Conservation (phyloP, 305 asterid species). For the Nicotiana rustica region DNA sequence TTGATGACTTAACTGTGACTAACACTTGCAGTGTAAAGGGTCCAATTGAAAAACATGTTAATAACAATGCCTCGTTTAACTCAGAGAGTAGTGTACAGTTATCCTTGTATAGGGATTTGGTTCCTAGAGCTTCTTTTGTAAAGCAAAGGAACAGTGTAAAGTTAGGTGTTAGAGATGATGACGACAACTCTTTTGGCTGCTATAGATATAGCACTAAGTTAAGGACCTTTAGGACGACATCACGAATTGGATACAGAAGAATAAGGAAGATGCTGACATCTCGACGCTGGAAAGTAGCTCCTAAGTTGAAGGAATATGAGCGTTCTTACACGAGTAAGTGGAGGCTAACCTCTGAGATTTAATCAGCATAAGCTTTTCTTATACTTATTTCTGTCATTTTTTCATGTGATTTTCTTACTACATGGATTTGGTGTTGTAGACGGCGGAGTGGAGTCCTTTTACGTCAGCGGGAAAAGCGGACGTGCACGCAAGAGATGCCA, state of each 20-base stretch:
- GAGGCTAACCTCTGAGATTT: conserved; percentile 34
- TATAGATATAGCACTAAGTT: conserved; percentile 58
- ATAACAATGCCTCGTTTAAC: conserved; percentile 63
- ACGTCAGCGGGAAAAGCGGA: conserved; percentile 59
- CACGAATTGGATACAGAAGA: conserved; percentile 62
- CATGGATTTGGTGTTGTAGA: conserved; percentile 46
- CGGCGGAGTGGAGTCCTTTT: conserved; percentile 59
- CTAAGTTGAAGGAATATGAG: conserved; percentile 62
- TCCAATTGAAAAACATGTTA: conserved; percentile 50
- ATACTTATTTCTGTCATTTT: conserved; percentile 24
- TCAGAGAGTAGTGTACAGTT: conserved; percentile 86
- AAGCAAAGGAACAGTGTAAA: conserved; percentile 84
- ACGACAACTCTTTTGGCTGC: conserved; percentile 79
- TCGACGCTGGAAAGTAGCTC: conserved; percentile 75
- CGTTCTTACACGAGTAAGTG: conserved; percentile 64
- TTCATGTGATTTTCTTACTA: background rate
- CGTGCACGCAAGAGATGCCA: conserved; percentile 58
- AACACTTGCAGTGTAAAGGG: conserved; percentile 66
- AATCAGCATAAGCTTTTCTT: conserved; percentile 22
- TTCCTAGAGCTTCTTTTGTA: conserved; percentile 61
- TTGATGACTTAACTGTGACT: conserved; percentile 58
- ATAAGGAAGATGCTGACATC: conserved; percentile 73
- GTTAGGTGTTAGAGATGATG: conserved; percentile 96
- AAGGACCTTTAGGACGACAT: conserved; percentile 68
- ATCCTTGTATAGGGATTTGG: conserved; percentile 76